Conservation (phyloP, 2,329 filamentous ascomycete genomes). For the Orbilia quercus region DNA sequence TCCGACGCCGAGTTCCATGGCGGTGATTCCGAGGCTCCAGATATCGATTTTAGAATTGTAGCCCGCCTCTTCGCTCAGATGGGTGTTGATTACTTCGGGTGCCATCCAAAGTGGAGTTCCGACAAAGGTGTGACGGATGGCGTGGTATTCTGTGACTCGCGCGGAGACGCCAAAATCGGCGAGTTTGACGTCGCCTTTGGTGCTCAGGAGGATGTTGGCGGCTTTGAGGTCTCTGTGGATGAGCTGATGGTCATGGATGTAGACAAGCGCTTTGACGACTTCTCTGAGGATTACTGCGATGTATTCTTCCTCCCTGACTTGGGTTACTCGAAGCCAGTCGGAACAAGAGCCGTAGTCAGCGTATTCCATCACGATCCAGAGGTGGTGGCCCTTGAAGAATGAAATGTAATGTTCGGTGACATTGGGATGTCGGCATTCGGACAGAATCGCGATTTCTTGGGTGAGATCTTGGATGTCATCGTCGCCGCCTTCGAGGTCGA, state of each 20-base stretch:
- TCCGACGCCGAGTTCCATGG: slow-evolving; percentile 87
- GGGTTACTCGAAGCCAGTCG: slow-evolving; percentile 7
- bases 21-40: slow-evolving; percentile 91
- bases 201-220: slow-evolving; percentile 95
- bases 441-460: slow-evolving; percentile 27
- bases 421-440: slow-evolving; percentile 20
- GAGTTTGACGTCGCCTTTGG: slow-evolving; percentile 96
- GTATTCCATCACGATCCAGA: slow-evolving; percentile 46
- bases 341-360: slow-evolving; percentile 28
- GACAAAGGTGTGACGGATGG: slow-evolving; percentile 91
- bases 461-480: slow-evolving; percentile 20
- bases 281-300: slow-evolving; percentile 29
- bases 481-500: slow-evolving; percentile 26
- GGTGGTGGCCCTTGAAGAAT: slow-evolving; percentile 29
- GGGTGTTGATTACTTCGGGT: slow-evolving; percentile 76
- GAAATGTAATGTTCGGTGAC: slow-evolving; percentile 46
- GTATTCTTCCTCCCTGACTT: background rate
- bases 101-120: slow-evolving; percentile 99
- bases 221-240: slow-evolving; percentile 98
- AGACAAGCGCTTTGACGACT: slow-evolving; percentile 63
- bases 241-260: slow-evolving; percentile 93
- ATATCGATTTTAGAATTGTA: slow-evolving; percentile 92
- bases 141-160: slow-evolving; percentile 86
- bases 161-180: slow-evolving; percentile 97
- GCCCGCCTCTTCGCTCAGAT: slow-evolving; percentile 66